Base-by-base conservation (phyloP, 2,329 filamentous ascomycete species). In the Graphiopsis chlorocephala region DNA sequence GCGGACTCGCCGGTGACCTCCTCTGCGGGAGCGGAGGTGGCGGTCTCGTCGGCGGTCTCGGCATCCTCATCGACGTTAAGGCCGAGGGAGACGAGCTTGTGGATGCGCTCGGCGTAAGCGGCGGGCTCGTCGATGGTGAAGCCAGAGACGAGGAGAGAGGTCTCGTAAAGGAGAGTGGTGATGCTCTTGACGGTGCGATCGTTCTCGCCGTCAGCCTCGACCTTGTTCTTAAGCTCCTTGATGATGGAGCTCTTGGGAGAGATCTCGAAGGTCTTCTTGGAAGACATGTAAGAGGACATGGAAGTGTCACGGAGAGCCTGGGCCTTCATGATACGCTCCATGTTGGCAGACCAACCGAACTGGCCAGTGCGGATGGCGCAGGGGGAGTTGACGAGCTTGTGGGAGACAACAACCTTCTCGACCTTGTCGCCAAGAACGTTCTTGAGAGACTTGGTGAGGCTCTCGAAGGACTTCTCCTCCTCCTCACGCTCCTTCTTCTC, bases 241-340 rank as follows among this genome's bases (percentile, higher is more conserved):
- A 99, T 89, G 82, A 99, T 99, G 71, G 92, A 79, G 75, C 92
- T 97, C 87, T 95, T 94, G 81, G 95, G 95, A n/a, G 95, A 98
- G 83, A 99, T 98, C 86, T 99, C 95, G 74, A 99, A 98, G 33
- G 95, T 99, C 92, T 99, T 99, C 93, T 99, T 99, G 80, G 94
- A 98, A 72, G 92, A 96, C 95, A 99, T 99, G 91, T 99, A 99
- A 75, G 92, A 96, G 83, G 88, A 92, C 95, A 99, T 99, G 77
- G 93, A 97, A 73, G 95, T 99, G 85, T 99, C 95, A 85, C 95
- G 95, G 77, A 99, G 94, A 78, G 95, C 95, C 87, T 99, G 95
- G 29, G 95, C 95, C 90, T 99, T 99, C 95, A 99, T 99, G 89
- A 99, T 99, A 86, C 95, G 95, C 88, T 99, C 95, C 95, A 99